These are phyloP conservation scores for Akebia trifoliata DNA, from an alignment of 164 flowering plant species.

Conservation along the genomic window DNA sequence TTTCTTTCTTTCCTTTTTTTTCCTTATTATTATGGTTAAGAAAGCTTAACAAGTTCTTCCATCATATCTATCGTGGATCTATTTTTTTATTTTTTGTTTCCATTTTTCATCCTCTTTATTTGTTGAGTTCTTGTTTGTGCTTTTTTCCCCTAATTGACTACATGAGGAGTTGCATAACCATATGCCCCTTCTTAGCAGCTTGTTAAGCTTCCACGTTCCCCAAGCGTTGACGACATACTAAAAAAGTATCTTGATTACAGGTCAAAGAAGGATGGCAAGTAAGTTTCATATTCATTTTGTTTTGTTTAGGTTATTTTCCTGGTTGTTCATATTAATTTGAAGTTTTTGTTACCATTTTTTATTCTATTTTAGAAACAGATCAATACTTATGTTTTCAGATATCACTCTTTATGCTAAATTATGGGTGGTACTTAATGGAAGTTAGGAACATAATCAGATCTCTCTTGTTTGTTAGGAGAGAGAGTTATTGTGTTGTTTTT, in stretches of 20 bases:
- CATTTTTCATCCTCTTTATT: slow-evolving; percentile 1
- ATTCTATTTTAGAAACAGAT: too few relatives aligned
- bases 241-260: slow-evolving; percentile 62
- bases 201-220: slow-evolving; percentile 76
- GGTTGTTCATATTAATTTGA: neutral
- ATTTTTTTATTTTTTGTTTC: slow-evolving; percentile 1
- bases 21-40: neutral
- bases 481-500: too few relatives aligned
- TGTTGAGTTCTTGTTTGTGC: neutral
- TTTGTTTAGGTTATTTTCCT: neutral
- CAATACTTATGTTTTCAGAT: too few relatives aligned
- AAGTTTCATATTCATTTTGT: slow-evolving; percentile 27
- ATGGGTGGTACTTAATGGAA: too few relatives aligned
- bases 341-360: too few relatives aligned
- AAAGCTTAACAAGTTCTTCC: neutral
- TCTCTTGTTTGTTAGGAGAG: too few relatives aligned
- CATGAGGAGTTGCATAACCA: neutral
- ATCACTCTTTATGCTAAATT: too few relatives aligned
- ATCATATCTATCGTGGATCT: neutral
- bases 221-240: slow-evolving; percentile 68
- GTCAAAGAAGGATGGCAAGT: slow-evolving; percentile 68
- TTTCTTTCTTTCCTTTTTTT: neutral
- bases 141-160: neutral
- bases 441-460: too few relatives aligned
- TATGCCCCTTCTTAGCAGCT: slow-evolving; percentile 44